phyloP scores from a whole-genome alignment of 2,329 filamentous ascomycete species.

The Penicillium sp. region DNA sequence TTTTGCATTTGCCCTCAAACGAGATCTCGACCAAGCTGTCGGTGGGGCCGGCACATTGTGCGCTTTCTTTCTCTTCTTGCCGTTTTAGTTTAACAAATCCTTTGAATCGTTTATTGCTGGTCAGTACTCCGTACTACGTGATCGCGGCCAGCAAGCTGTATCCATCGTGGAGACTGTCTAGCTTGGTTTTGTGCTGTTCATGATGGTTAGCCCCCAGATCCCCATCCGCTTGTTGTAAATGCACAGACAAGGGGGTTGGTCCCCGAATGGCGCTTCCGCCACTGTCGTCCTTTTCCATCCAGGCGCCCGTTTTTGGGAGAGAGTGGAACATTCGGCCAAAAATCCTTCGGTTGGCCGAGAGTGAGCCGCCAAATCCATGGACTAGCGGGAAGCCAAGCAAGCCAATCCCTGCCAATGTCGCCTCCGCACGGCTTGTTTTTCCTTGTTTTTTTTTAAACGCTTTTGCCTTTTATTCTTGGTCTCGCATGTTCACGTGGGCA shows the following conservation, averaged over 20 bases:
- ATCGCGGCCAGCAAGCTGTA: too few species aligned
- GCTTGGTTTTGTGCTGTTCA: too few species aligned
- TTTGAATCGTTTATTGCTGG: too few species aligned
- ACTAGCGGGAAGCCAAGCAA: neutral
- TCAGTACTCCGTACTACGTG: too few species aligned
- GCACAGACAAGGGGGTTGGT: neutral
- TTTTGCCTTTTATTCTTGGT: neutral
- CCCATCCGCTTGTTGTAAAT: neutral
- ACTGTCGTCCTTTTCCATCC: neutral
- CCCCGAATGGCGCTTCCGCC: neutral
- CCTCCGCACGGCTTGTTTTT: neutral
- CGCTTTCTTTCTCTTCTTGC: neutral
- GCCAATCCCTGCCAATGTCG: neutral
- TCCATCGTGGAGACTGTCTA: too few species aligned
- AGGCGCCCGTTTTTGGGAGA: neutral
- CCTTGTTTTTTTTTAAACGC: neutral
- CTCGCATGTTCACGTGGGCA: neutral
- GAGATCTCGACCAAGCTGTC: neutral
- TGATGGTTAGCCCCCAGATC: neutral
- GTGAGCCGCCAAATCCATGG: neutral
- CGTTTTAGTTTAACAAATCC: neutral
- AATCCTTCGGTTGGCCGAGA: neutral
- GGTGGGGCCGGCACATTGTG: neutral
- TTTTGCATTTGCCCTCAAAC: neutral
- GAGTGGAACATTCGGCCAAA: neutral